A percentile compares a stretch with the other conserved stretches of the same genome.
These are phyloP conservation scores for Clonostachys byssicola DNA, from an alignment of 2,329 filamentous ascomycete genomes.

Conservation along the genomic window DNA sequence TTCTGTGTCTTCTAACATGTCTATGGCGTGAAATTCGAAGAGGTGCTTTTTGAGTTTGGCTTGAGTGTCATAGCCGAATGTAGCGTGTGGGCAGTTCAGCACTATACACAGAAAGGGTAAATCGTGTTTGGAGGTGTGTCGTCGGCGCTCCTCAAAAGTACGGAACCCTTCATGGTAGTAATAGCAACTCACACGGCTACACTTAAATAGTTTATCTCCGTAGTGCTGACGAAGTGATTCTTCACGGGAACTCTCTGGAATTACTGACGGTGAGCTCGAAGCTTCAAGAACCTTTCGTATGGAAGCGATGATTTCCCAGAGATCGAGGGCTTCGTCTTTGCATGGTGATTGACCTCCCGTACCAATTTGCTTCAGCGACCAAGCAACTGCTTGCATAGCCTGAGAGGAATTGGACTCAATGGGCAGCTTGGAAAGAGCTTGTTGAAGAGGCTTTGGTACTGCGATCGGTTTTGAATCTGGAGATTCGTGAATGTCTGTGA, in stretches of 20 bases:
- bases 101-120: slow-evolving; percentile 30
- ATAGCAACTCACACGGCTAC: slow-evolving; percentile 28
- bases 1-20: neutral
- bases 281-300: neutral
- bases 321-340: neutral
- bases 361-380: neutral
- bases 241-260: neutral
- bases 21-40: neutral
- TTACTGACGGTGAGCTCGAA: neutral
- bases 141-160: slow-evolving; percentile 16
- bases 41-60: slow-evolving; percentile 23
- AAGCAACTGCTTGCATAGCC: neutral
- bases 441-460: neutral
- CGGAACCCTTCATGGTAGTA: slow-evolving; percentile 37
- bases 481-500: no score
- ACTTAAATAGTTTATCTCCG: slow-evolving; percentile 32
- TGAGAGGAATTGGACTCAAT: neutral
- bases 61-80: slow-evolving; percentile 32
- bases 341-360: neutral
- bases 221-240: slow-evolving; percentile 23
- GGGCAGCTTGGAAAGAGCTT: neutral
- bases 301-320: neutral
- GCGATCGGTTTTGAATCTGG: neutral
- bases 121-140: slow-evolving; percentile 30
- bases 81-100: slow-evolving; percentile 19